phyloP scores from a whole-genome alignment of 345 rosid genomes.

The Adansonia digitata region DNA sequence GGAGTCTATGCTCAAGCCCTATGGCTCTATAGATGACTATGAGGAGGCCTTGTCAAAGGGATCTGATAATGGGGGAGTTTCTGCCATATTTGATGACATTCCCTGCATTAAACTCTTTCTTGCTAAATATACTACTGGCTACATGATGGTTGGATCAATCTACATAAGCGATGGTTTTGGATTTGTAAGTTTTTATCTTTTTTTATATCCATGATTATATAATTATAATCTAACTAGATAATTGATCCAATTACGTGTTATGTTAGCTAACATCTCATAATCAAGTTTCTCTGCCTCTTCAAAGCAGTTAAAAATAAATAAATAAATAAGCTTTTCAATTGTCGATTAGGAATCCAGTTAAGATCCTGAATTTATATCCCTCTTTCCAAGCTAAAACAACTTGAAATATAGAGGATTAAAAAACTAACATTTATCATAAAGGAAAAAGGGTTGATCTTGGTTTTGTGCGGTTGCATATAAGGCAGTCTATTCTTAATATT shows the following conservation, averaged over 20 bases:
- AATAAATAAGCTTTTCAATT: too few relatives aligned
- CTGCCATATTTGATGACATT: background rate
- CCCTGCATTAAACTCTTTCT: background rate
- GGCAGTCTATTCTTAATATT: background rate
- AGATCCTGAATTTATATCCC: too few relatives aligned
- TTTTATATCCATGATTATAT: background rate
- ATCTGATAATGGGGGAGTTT: background rate
- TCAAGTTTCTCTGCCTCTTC: background rate
- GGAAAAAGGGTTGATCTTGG: too few relatives aligned
- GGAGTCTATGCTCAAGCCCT: background rate
- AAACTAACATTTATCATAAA: too few relatives aligned
- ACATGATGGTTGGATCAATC: background rate
- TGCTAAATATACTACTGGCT: background rate
- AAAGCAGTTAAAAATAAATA: background rate
- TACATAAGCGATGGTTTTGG: slow-evolving; percentile 3
- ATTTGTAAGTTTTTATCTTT: slow-evolving; percentile 3
- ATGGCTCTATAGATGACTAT: background rate
- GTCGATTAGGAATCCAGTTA: too few relatives aligned
- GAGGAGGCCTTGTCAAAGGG: background rate
- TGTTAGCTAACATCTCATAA: background rate
- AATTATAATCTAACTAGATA: too few relatives aligned
- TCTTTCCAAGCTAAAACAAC: too few relatives aligned
- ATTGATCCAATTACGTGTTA: background rate
- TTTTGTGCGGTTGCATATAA: too few relatives aligned
- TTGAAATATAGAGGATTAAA: too few relatives aligned